A percentile compares a stretch with the other conserved stretches of the same genome.
Conservation (phyloP, 1,284 basidiomycete species). For the Cutaneotrichosporon dermatis region DNA sequence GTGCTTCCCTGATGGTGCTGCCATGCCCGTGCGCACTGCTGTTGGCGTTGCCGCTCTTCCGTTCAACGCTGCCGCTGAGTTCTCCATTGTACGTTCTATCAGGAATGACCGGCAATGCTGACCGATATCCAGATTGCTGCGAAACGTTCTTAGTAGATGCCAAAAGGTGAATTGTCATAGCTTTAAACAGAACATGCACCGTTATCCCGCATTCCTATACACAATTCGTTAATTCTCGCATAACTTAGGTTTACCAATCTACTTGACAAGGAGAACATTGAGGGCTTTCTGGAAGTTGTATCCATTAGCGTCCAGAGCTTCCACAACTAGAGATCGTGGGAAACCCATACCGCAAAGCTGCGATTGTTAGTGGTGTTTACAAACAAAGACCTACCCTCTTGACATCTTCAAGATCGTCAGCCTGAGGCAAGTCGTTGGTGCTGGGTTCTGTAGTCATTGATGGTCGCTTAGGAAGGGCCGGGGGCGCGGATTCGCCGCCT, state of each 20-base stretch:
- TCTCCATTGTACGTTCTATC: conserved; percentile 12
- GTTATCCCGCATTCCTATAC: too few species aligned
- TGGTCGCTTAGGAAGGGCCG: conserved; percentile 34
- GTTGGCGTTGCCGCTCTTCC: conserved; percentile 17
- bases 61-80: conserved; percentile 12
- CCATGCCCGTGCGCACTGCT: conserved; percentile 13
- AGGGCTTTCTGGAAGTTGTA: conserved; percentile 49
- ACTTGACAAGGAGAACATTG: conserved; percentile 41
- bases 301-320: conserved; percentile 46
- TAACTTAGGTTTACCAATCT: background rate
- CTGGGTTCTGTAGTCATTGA: conserved; percentile 4
- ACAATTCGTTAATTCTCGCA: too few species aligned
- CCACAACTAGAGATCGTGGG: conserved; percentile 41
- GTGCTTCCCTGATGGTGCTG: conserved; percentile 9
- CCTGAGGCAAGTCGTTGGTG: conserved; percentile 32
- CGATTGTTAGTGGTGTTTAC: too few species aligned
- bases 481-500: background rate
- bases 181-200: too few species aligned
- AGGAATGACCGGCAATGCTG: too few species aligned
- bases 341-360: conserved; percentile 50
- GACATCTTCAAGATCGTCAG: conserved; percentile 49
- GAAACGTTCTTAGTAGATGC: background rate
- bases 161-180: background rate
- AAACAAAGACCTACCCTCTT: conserved; percentile 38
- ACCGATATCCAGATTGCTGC: background rate